phyloP scores from a whole-genome alignment of 2,329 filamentous ascomycete species.

The Trichoderma semiorbis region DNA sequence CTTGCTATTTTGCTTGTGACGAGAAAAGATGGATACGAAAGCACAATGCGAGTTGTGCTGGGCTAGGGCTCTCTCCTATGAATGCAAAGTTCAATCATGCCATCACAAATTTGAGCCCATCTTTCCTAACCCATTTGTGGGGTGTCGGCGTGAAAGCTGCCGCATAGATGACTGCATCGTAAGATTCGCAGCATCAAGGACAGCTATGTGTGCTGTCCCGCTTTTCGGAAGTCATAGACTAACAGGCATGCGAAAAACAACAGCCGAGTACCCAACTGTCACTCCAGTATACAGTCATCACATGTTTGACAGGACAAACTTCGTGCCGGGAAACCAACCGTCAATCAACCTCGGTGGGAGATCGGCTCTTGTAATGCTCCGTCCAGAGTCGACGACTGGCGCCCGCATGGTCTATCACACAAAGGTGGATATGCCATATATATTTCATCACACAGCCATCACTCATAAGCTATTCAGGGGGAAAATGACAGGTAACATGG shows the following conservation, averaged over 20 bases:
- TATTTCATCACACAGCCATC: not conserved
- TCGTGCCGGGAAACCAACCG: not conserved
- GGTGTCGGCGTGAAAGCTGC: not conserved
- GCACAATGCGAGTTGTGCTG: not conserved
- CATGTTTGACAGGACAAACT: not conserved
- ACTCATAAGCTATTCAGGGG: not conserved
- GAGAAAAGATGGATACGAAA: not conserved
- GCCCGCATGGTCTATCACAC: not conserved
- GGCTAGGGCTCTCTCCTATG: not conserved
- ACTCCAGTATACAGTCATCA: not conserved
- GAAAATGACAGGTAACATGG: slow-evolving; percentile 1
- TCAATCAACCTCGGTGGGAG: not conserved
- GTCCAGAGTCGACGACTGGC: not conserved
- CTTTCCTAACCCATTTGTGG: not conserved
- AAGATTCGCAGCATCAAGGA: not conserved
- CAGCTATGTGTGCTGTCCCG: not conserved
- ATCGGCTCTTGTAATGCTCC: not conserved
- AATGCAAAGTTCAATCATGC: not conserved
- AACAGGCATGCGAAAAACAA: not conserved
- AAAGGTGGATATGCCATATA: not conserved
- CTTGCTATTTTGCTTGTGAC: not conserved
- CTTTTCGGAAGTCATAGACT: not conserved
- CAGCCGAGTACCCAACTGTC: not conserved
- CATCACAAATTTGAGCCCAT: not conserved
- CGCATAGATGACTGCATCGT: not conserved